These are phyloP conservation scores for Xylaria sp. DNA, from an alignment of 2,329 filamentous ascomycete genomes.

Conservation along the genomic window DNA sequence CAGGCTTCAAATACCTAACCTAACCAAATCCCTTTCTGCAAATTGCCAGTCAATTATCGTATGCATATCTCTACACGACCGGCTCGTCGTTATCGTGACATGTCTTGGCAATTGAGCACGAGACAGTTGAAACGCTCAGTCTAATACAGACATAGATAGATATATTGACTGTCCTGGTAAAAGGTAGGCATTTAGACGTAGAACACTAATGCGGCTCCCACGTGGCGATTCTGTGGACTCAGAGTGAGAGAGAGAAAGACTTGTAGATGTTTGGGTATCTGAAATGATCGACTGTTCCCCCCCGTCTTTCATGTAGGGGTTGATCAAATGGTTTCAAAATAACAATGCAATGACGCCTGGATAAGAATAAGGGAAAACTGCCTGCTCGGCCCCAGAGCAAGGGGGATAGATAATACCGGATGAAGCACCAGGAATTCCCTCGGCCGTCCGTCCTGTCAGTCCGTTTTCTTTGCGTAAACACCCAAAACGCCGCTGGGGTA, in stretches of 20 bases:
- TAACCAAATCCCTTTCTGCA: neutral
- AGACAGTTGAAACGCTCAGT: neutral
- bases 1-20: constrained; percentile 11
- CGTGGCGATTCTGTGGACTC: neutral
- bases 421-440: constrained; percentile 7
- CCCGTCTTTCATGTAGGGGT: neutral
- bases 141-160: neutral
- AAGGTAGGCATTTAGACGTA: neutral
- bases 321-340: constrained; percentile 4
- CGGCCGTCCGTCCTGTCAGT: constrained; percentile 1
- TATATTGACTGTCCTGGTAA: neutral
- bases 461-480: constrained; percentile 6
- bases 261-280: constrained; percentile 15
- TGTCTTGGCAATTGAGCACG: constrained; percentile 20
- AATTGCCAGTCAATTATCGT: neutral
- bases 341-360: neutral
- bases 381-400: neutral
- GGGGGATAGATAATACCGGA: constrained; percentile 7
- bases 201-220: neutral
- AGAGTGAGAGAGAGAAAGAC: neutral
- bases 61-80: neutral
- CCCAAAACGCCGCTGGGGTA: constrained; percentile 10
- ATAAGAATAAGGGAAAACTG: neutral
- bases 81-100: constrained; percentile 1
- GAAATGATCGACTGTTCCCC: constrained; percentile 18